phyloP scores from a whole-genome alignment of 176 grass and related monocot species.

The Musa schizocarpa region DNA sequence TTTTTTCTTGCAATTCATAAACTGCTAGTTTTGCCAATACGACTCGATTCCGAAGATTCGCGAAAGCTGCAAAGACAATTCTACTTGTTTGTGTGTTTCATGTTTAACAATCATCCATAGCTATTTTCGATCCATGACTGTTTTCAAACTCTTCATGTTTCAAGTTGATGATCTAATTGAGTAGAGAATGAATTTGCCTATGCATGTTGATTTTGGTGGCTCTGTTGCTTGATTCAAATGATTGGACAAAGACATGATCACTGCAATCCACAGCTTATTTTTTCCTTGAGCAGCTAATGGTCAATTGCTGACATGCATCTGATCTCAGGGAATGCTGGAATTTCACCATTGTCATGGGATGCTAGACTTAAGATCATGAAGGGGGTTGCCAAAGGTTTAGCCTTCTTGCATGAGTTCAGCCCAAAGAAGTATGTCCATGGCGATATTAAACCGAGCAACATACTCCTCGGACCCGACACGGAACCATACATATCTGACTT shows the following conservation, averaged over 20 bases:
- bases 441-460: neutral
- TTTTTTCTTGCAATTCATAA: neutral
- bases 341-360: slow-evolving; percentile 5
- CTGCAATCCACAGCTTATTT: neutral
- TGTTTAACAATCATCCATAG: too few species aligned
- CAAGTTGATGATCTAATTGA: too few species aligned
- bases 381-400: slow-evolving; percentile 3
- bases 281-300: neutral
- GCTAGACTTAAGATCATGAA: slow-evolving; percentile 4
- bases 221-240: neutral
- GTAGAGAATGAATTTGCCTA: too few species aligned
- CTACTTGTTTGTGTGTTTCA: too few species aligned
- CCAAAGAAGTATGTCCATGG: slow-evolving; percentile 13
- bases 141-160: too few species aligned
- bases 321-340: neutral
- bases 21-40: too few species aligned
- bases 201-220: too few species aligned
- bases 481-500: slow-evolving; percentile 4
- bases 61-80: too few species aligned
- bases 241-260: neutral
- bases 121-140: too few species aligned
- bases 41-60: too few species aligned
- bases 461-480: neutral
- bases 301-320: neutral
- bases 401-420: slow-evolving; percentile 10